Evolutionary conservation across 164 flowering plant genomes (phyloP), one percentile per base, ranked within the genome.

Genomic region (Vitis vinifera): DNA sequence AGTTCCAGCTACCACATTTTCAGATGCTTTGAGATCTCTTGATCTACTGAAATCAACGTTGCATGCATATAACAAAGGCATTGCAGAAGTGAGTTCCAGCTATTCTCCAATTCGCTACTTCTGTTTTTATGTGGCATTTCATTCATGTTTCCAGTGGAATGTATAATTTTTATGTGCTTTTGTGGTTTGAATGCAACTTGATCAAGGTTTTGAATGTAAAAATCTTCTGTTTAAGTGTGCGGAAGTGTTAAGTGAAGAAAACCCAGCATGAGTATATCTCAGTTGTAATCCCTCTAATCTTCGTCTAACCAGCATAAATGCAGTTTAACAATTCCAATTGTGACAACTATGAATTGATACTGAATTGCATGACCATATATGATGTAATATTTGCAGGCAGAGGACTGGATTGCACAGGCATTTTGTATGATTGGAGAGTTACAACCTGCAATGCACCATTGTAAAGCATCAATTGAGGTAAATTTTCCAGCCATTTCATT

Each of bases 391-490:
- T 73, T 78, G 66, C 83, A 93, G 98, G 88, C 81, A 23, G 86
- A 88, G 71, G 98, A 93, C 74, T 83, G 62, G 75, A 75, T 91
- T 78, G 91, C 96, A 10, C 86, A 88, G 79, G 97, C 91, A 59
- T 82, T 78, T 80, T 89, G 87, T 81, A 74, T 83, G 65, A 63
- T 75, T 75, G 91, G 91, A 72, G 85, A 90, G 47, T 70, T 84
- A 16, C 73, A 75, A 73, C 48, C 66, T 53, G 91, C 96, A 66
- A 27, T 78, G 73, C 70, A 77, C 65, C 96, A 90, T 63, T 90
- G 96, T 72, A 81, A 76, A 79, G 85, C 86, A 61, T 94, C 98
- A 16, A 78, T 94, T 62, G 68, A 84, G 95, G 98, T 90, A 76
- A 48, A 48, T 4, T 31, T 5, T 14, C 23, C 13, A 5, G 7